These are phyloP conservation scores for Fusarium floridanum DNA, from an alignment of 2,329 filamentous ascomycete genomes.

Conservation along the genomic window DNA sequence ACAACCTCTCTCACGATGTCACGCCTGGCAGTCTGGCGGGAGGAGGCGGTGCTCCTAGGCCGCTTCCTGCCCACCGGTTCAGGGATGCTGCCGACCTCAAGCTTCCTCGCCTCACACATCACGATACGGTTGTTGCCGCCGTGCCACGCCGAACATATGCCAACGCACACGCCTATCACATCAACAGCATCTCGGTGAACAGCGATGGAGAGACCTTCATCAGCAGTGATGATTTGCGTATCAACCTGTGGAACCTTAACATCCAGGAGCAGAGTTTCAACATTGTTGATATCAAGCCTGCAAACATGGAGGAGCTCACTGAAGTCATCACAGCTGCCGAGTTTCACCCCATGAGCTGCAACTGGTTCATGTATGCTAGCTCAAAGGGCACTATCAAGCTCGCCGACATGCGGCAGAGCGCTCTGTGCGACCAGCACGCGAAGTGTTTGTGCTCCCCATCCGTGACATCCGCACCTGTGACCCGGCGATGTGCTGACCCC, in stretches of 20 bases:
- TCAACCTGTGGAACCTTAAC: slow-evolving; percentile 99
- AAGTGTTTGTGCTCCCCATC: slow-evolving; percentile 73
- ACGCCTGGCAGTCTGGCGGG: slow-evolving; percentile 81
- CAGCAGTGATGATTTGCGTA: slow-evolving; percentile 95
- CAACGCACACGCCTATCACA: slow-evolving; percentile 98
- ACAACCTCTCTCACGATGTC: slow-evolving; percentile 95
- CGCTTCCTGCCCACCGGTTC: slow-evolving; percentile 78
- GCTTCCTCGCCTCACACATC: slow-evolving; percentile 94
- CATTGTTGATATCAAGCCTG: slow-evolving; percentile 99
- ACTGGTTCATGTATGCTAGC: slow-evolving; percentile 99
- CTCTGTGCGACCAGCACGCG: slow-evolving; percentile 93
- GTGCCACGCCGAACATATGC: slow-evolving; percentile 96
- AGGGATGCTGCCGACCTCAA: slow-evolving; percentile 86
- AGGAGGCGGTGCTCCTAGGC: slow-evolving; percentile 82
- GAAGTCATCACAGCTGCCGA: slow-evolving; percentile 99
- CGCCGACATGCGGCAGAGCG: slow-evolving; percentile 97
- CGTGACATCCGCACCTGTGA: background rate
- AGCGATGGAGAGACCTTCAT: slow-evolving; percentile 99
- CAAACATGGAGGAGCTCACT: slow-evolving; percentile 99
- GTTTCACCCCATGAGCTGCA: slow-evolving; percentile 96
- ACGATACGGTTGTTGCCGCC: slow-evolving; percentile 97
- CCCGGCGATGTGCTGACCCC: slow-evolving; percentile 37
- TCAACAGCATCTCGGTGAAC: slow-evolving; percentile 99
- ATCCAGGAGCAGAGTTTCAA: slow-evolving; percentile 99
- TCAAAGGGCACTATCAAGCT: slow-evolving; percentile 99